Evolutionary conservation across 768 basidiomycete species (phyloP).

Genomic region (Tephrocybe sp.): DNA sequence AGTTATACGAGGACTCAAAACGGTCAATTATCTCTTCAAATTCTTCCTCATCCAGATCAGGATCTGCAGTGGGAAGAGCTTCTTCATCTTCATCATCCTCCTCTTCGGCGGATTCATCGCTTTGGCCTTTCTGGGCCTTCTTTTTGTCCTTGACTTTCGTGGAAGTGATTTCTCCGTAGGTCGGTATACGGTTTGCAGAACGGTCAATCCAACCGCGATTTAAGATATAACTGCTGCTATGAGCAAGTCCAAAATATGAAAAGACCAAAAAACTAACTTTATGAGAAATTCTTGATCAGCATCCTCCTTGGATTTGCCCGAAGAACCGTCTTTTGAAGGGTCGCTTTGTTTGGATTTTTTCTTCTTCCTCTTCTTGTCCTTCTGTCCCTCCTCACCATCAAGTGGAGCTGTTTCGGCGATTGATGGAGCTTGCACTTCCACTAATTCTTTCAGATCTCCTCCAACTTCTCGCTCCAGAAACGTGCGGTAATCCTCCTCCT

Average conservation of each 20-base stretch:
- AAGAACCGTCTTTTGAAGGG: slow-evolving; percentile 25
- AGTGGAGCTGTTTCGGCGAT: slow-evolving; percentile 22
- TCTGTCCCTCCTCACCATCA: slow-evolving; percentile 36
- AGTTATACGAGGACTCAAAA: slow-evolving; percentile 97
- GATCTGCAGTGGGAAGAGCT: slow-evolving; percentile 20
- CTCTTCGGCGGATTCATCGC: slow-evolving; percentile 19
- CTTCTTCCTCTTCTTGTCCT: slow-evolving; percentile 36
- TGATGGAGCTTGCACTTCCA: slow-evolving; percentile 47
- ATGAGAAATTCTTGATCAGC: slow-evolving; percentile 85
- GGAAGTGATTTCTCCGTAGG: slow-evolving; percentile 76
- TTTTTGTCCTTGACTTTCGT: slow-evolving; percentile 32
- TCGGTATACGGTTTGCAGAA: slow-evolving; percentile 69
- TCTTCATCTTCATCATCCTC: slow-evolving; percentile 19
- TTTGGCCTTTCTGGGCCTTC: slow-evolving; percentile 25
- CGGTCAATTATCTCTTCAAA: slow-evolving; percentile 90
- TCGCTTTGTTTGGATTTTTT: slow-evolving; percentile 32
- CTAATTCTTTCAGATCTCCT: slow-evolving; percentile 61
- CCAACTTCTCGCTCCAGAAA: slow-evolving; percentile 86
- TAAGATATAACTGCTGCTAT: slow-evolving; percentile 75
- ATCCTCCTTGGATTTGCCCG: slow-evolving; percentile 48
- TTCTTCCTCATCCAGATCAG: slow-evolving; percentile 55
- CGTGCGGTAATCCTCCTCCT: slow-evolving; percentile 82
- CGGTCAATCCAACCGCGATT: slow-evolving; percentile 98
- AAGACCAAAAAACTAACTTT: slow-evolving; percentile 54
- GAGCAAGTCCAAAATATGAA: background rate